Conservation (phyloP, 176 grass and related monocot species). For the Carex cristatella region DNA sequence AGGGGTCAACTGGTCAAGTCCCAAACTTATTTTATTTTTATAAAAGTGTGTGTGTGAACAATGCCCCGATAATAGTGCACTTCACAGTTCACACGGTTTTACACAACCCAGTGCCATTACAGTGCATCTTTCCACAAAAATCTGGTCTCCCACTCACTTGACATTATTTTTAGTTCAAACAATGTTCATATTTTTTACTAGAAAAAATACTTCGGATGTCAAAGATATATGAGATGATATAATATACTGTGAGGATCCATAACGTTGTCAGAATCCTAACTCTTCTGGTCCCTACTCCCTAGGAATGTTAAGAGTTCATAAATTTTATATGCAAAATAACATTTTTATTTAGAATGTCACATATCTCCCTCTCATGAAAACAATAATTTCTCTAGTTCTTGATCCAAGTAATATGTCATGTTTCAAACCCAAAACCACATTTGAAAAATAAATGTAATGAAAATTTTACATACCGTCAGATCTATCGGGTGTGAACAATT, state of each 20-base stretch:
- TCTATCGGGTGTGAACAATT: constrained; percentile 77
- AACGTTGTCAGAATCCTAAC: neutral
- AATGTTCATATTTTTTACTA: neutral
- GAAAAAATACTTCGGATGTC: neutral
- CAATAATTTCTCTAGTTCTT: neutral
- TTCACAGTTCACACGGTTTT: neutral
- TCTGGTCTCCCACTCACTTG: constrained; percentile 13
- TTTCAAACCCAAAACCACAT: neutral
- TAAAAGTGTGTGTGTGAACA: too few species aligned
- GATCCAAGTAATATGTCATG: neutral
- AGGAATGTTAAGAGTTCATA: neutral
- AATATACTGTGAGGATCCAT: neutral
- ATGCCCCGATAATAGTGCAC: neutral
- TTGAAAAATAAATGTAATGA: neutral
- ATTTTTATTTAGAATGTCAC: neutral
- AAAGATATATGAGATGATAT: neutral
- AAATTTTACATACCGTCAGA: constrained; percentile 38
- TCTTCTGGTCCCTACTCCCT: neutral
- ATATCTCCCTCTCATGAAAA: neutral
- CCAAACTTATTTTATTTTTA: too few species aligned
- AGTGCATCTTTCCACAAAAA: neutral
- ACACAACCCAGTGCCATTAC: neutral
- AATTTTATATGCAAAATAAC: neutral
- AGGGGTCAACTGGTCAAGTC: too few species aligned
- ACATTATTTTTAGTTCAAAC: neutral